Conservation (phyloP, 441 rosid species). For the Adansonia gregorii region DNA sequence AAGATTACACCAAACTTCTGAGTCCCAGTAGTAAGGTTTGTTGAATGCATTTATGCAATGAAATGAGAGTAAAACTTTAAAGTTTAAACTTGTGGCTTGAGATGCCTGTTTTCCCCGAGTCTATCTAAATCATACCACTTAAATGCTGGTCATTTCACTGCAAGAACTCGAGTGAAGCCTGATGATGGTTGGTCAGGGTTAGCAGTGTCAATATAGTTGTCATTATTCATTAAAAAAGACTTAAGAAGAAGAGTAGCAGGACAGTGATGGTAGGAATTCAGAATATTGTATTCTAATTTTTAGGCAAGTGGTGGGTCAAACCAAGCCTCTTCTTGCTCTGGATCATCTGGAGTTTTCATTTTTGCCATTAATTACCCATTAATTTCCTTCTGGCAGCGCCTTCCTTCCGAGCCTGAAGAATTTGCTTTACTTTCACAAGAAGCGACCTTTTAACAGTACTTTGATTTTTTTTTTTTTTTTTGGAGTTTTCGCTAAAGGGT, state of each 20-base stretch:
- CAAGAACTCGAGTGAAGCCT: neutral
- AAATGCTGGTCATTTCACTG: neutral
- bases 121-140: neutral
- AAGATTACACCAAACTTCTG: constrained; percentile 13
- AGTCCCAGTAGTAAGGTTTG: neutral
- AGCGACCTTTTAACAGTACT: neutral
- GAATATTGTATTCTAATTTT: constrained; percentile 23
- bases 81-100: neutral
- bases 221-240: constrained; percentile 13
- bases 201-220: neutral
- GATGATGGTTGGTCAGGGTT: neutral
- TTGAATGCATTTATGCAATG: constrained; percentile 4
- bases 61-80: neutral
- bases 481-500: no score
- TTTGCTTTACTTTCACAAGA: neutral
- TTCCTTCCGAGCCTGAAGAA: neutral
- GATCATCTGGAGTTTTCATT: neutral
- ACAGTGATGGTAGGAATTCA: constrained; percentile 13
- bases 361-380: constrained; percentile 16
- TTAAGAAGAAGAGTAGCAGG: neutral
- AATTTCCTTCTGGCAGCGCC: constrained; percentile 13
- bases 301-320: constrained; percentile 37
- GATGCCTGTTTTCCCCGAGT: neutral
- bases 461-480: no score
- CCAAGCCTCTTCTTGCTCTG: neutral